Evolutionary conservation across 108 stramenopile species (phyloP).

Genomic region (Conticribra guillardii): DNA sequence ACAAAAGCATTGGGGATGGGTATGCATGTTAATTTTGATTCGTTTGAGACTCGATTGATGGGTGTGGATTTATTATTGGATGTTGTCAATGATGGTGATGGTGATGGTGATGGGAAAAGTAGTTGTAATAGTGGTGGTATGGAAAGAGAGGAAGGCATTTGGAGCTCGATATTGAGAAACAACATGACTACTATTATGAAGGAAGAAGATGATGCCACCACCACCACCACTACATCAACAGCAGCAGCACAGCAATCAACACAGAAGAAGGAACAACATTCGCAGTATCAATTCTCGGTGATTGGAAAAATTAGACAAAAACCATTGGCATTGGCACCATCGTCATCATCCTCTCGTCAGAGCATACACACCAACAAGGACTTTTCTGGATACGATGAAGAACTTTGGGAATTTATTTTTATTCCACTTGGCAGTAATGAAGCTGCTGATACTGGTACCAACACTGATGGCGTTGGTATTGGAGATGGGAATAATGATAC

Average conservation of each 20-base stretch:
- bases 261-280: not conserved
- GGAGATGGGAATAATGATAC: too few relatives aligned
- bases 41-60: conserved; percentile 56
- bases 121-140: not conserved
- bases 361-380: not conserved
- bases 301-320: conserved; percentile 18
- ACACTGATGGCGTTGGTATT: too few relatives aligned
- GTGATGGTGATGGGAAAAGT: not conserved
- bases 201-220: too few relatives aligned
- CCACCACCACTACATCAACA: not conserved
- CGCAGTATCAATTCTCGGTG: conserved; percentile 23
- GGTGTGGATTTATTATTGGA: conserved; percentile 16
- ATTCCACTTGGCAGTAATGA: conserved; percentile 15
- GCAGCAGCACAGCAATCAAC: not conserved
- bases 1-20: conserved; percentile 85
- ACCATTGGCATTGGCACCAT: not conserved
- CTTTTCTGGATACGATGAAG: too few relatives aligned
- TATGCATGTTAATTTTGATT: conserved; percentile 60
- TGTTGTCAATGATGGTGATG: conserved; percentile 12
- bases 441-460: too few relatives aligned
- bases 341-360: not conserved
- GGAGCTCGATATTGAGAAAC: not conserved
- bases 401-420: conserved; percentile 44
- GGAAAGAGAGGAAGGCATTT: conserved; percentile 23
- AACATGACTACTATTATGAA: too few relatives aligned